Percentiles rank a stretch among this genome's conserved stretches.
Evolutionary conservation across 352 stramenopile species (phyloP).

Genomic region (Phytophthora pisi): DNA sequence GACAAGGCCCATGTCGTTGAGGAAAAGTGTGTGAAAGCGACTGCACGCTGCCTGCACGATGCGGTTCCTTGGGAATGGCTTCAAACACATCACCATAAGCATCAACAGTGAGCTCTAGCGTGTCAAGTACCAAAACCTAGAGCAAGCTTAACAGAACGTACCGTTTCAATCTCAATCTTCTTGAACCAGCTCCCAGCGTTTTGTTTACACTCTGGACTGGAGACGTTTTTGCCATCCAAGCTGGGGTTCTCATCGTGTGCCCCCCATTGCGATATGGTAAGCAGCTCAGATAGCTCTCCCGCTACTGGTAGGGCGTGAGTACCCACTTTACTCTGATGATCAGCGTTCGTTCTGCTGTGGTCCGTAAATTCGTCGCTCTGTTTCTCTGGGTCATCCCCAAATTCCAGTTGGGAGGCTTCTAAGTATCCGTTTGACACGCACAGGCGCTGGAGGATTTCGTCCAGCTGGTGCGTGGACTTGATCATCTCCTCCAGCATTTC

Average conservation of each 20-base stretch:
- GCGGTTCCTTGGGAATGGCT: slow-evolving; percentile 64
- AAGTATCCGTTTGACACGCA: no score
- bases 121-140: background rate
- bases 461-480: slow-evolving; percentile 35
- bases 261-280: slow-evolving; percentile 29
- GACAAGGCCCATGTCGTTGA: slow-evolving; percentile 67
- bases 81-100: background rate
- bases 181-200: slow-evolving; percentile 11
- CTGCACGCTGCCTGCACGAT: slow-evolving; percentile 65
- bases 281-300: slow-evolving; percentile 11
- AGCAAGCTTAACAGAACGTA: slow-evolving; percentile 19
- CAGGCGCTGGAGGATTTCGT: slow-evolving; percentile 56
- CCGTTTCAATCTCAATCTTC: slow-evolving; percentile 41
- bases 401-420: no score
- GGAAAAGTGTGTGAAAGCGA: slow-evolving; percentile 63
- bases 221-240: background rate
- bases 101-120: background rate
- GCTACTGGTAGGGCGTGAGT: background rate
- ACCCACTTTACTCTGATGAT: background rate
- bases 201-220: background rate
- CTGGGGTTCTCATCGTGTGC: slow-evolving; percentile 13
- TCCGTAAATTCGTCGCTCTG: background rate
- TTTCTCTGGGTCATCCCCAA: no score
- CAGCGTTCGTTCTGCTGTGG: background rate
- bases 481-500: slow-evolving; percentile 38